Base-by-base conservation (phyloP, 768 basidiomycete genomes). In the Terana coerulea region DNA sequence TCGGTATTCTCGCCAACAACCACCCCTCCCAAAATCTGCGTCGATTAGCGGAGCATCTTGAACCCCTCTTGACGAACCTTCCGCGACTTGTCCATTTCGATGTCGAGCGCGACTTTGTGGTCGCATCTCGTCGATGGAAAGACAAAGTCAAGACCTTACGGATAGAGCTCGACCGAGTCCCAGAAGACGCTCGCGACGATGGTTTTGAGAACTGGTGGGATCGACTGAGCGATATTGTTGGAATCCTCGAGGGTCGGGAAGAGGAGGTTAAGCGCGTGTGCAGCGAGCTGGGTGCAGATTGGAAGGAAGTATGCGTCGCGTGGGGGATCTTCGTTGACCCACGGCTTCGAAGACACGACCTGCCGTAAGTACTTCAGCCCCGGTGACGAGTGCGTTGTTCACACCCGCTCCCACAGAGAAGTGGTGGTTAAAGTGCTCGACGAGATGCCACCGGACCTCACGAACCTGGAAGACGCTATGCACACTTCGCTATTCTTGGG, bases 321-420 rank as follows among this genome's bases (percentile, higher is more conserved):
- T 97, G 90, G 90, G 86, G 89, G 14, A 77, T 97, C 4, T 93
- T 94, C 63, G 83, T 94, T 17, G 87, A 94, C 62, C 75, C 86
- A 5, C 77, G 86, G 19, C 69, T 95, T 61, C 81, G 87, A 52
- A 76, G 95, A 56, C 84, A 89, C 55, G 90, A 94, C 67, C 63
- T 98, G 24, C 84, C 88, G 93, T 95, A 64, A 71, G 91, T 73
- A 46, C 51, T 47, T 15, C 48, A 17, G 33, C 9, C 10, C 21
- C 26, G 3, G 3, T 12, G 15, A 9, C 3, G 35, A 10, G 21
- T 30, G 33, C 15, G 28, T 45, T 14, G 17, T 19, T 35, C 3
- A 36, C 28, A 30, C 43, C n/a, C 50, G 26, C 60, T 35, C 24
- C 21, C 54, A 24, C 57, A 90, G 88, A 45, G 85, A 89, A 31